Base-by-base conservation (phyloP, 306 rosid species). In the Lagenaria siceraria region DNA sequence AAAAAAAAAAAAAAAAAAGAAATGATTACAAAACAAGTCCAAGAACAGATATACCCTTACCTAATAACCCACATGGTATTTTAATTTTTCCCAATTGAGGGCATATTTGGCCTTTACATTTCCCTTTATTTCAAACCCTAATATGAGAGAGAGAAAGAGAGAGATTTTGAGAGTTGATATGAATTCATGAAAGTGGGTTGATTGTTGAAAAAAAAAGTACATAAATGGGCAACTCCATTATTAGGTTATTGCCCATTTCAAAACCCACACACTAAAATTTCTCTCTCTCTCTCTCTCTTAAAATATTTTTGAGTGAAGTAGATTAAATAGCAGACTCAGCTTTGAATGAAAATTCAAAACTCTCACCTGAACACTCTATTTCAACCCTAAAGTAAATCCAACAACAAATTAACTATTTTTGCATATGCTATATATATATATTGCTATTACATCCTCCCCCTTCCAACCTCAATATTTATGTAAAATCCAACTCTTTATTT, bases 331-430 rank as follows among this genome's bases (percentile, higher is more conserved):
- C 77, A 72, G 58, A 49, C 77, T 72, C 25, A 48, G 46, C 77
- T 72, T 72, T 72, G 17, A 72, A 72, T 72, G 59, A 48, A 72
- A 72, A 49, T 72, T 72, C 60, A 72, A 72, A 72, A 72, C 60
- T 49, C 60, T 49, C 77, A 72, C 77, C 76, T 70, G 58, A 70
- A 24, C 36, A n/a, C 54, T 46, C 71, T 8, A 35, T 64, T 19
- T 64, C 72, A 8, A 64, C 68, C 42, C 18, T 3, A 60, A 12
- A 60, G 65, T 60, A 27, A 60, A 4, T 27, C 65, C 65, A 60
- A 60, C 38, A 25, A 60, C 52, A 4, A 61, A 61, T 27, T 29
- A 61, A 61, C 68, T 62, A 61, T 61, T 61, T 60, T 21, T 25
- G 18, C 19, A 25, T 59, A 25, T 21, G 15, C 62, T 33, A 29